Evolutionary conservation across 257 asterid genomes (phyloP).

Genomic region (Salvia splendens): DNA sequence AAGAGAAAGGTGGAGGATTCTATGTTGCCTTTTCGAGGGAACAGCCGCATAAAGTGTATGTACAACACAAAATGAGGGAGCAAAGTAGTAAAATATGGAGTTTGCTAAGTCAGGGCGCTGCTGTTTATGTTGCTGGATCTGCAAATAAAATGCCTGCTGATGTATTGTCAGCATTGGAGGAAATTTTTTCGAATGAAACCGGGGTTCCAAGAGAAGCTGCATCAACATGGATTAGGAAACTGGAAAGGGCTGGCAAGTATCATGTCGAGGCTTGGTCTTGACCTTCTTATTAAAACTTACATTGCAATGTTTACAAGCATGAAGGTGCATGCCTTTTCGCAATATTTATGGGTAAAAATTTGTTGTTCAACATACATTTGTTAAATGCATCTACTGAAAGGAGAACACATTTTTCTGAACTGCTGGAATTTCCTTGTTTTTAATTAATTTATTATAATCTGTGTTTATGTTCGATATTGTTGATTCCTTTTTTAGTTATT

Average conservation of each 20-base stretch:
- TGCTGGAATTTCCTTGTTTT: not conserved
- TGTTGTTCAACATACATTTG: no score
- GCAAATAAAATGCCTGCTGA: conserved; percentile 91
- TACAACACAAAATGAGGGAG: conserved; percentile 84
- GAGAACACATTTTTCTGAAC: not conserved
- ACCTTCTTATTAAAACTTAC: conserved; percentile 21
- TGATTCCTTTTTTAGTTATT: no score
- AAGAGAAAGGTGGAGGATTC: conserved; percentile 87
- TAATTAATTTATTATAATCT: no score
- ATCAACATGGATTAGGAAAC: conserved; percentile 59
- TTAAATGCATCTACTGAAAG: not conserved
- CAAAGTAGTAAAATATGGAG: conserved; percentile 67
- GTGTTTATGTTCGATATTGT: no score
- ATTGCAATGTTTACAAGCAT: conserved; percentile 10
- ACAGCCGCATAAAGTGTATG: conserved; percentile 79
- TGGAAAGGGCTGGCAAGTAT: conserved; percentile 82
- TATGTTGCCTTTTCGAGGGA: conserved; percentile 87
- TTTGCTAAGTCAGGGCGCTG: conserved; percentile 73
- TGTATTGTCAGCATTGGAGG: conserved; percentile 75
- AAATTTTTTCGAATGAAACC: conserved; percentile 57
- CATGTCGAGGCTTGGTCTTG: conserved; percentile 95
- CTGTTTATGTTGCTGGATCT: conserved; percentile 85
- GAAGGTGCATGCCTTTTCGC: not conserved
- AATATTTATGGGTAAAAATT: not conserved
- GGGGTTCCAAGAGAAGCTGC: conserved; percentile 73